These are phyloP conservation scores for Aspergillus mulundensis DNA, from an alignment of 495 filamentous ascomycete species.

Conservation along the genomic window DNA sequence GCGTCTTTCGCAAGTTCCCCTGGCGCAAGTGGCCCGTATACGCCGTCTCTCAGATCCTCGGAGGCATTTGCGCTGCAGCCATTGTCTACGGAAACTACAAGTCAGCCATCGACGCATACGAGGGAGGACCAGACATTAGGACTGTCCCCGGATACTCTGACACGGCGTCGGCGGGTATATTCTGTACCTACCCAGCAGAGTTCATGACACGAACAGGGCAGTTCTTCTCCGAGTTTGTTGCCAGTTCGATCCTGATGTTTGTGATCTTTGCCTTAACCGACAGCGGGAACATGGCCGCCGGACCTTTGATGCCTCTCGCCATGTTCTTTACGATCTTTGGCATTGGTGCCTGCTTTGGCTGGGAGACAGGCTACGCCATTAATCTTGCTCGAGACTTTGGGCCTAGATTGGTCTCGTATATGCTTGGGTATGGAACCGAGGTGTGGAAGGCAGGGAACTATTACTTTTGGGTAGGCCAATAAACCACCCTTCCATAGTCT, in stretches of 20 bases:
- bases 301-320: constrained; percentile 48
- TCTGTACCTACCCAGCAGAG: constrained; percentile 60
- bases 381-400: constrained; percentile 67
- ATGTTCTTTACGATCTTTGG: constrained; percentile 65
- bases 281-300: constrained; percentile 47
- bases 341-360: constrained; percentile 64
- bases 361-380: constrained; percentile 67
- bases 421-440: constrained; percentile 58
- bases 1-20: constrained; percentile 57
- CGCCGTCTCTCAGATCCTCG: constrained; percentile 49
- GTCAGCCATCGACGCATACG: constrained; percentile 50
- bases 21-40: constrained; percentile 58
- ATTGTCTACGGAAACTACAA: constrained; percentile 58
- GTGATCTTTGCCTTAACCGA: constrained; percentile 65
- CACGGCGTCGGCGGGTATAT: constrained; percentile 60
- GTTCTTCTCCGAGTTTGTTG: constrained; percentile 64
- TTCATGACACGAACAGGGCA: constrained; percentile 56
- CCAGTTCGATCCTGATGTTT: constrained; percentile 59
- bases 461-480: constrained; percentile 55
- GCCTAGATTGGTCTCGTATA: constrained; percentile 57
- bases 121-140: constrained; percentile 49
- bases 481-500: too few relatives aligned
- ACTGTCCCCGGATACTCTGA: constrained; percentile 53
- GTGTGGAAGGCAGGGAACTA: constrained; percentile 61
- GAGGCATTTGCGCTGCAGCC: constrained; percentile 50